Evolutionary conservation across 495 filamentous ascomycete genomes (phyloP).

Genomic region (Aspergillus diversus): DNA sequence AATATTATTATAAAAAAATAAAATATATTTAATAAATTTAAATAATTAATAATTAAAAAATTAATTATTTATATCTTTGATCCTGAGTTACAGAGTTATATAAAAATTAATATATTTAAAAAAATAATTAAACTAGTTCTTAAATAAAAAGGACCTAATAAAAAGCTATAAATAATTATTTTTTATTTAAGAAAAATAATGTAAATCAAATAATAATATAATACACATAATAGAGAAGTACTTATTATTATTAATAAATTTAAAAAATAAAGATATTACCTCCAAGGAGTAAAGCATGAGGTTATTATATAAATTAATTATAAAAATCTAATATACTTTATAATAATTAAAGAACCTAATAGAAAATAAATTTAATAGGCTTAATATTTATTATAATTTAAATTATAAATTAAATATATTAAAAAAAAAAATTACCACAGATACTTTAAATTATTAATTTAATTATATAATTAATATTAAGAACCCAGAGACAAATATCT

Average conservation of each 20-base stretch:
- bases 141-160: too few species aligned
- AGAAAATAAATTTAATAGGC: not conserved
- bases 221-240: too few species aligned
- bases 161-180: too few species aligned
- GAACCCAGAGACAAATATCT: not conserved
- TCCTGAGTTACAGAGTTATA: too few species aligned
- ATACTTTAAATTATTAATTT: not conserved
- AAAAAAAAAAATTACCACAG: not conserved
- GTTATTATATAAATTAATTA: slow-evolving; percentile 8
- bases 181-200: too few species aligned
- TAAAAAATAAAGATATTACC: too few species aligned
- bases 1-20: not conserved
- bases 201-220: too few species aligned
- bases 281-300: not conserved
- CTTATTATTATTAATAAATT: too few species aligned
- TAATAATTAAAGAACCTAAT: not conserved
- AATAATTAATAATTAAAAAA: too few species aligned
- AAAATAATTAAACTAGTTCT: too few species aligned
- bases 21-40: not conserved
- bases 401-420: slow-evolving; percentile 5
- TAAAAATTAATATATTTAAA: too few species aligned
- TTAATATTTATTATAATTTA: not conserved
- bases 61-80: too few species aligned
- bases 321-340: not conserved
- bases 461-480: slow-evolving; percentile 6